A percentile compares a stretch with the other conserved stretches of the same genome.
Evolutionary conservation across 495 filamentous ascomycete genomes (phyloP).

Genomic region (Cercophora samala): DNA sequence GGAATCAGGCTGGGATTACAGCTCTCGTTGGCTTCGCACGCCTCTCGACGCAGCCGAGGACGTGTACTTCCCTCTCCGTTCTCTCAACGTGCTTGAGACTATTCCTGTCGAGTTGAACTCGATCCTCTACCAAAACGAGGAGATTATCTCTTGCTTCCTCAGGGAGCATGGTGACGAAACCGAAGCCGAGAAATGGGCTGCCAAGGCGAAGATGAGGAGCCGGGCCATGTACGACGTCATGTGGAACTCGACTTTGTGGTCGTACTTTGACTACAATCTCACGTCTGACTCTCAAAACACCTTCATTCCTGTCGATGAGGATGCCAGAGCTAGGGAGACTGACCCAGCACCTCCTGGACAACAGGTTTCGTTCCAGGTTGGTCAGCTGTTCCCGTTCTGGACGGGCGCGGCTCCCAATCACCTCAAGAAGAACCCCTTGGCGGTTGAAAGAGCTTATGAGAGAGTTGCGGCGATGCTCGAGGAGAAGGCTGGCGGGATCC

Average conservation of each 20-base stretch:
- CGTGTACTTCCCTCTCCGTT: constrained; percentile 51
- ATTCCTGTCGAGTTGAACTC: constrained; percentile 51
- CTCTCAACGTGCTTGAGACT: constrained; percentile 40
- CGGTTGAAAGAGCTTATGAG: constrained; percentile 39
- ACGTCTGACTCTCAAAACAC: constrained; percentile 40
- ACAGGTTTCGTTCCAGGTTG: constrained; percentile 42
- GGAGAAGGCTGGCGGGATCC: constrained; percentile 40
- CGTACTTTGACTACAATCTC: constrained; percentile 53
- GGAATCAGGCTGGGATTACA: constrained; percentile 51
- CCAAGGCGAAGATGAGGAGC: constrained; percentile 37
- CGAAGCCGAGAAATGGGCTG: constrained; percentile 33
- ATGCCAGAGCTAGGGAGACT: constrained; percentile 32
- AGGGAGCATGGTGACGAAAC: constrained; percentile 30
- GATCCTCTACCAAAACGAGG: constrained; percentile 49
- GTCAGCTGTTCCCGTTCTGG: constrained; percentile 53
- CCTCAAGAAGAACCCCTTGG: constrained; percentile 45
- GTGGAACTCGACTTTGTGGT: constrained; percentile 47
- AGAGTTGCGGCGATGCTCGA: constrained; percentile 38
- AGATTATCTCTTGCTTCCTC: constrained; percentile 40
- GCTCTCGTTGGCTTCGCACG: constrained; percentile 37
- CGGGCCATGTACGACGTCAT: constrained; percentile 46
- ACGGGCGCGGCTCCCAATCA: constrained; percentile 45
- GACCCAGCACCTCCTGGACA: constrained; percentile 36
- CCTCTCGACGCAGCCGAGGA: constrained; percentile 45
- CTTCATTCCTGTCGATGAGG: constrained; percentile 39